Conservation (phyloP, 495 filamentous ascomycete species). For the Neurospora sp. region DNA sequence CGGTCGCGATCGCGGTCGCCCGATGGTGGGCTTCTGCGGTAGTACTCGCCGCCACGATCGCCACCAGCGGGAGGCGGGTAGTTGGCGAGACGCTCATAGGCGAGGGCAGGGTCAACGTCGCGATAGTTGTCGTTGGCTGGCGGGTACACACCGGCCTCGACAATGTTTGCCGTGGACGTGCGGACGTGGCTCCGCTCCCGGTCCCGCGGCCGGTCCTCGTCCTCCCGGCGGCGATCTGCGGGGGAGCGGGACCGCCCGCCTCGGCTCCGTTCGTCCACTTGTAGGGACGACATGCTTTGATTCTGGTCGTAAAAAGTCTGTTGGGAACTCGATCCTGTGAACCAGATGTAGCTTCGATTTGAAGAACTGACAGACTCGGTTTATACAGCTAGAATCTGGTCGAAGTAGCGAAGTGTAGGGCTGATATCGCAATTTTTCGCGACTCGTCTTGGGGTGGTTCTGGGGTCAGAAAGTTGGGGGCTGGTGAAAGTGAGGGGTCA, state of each 20-base stretch:
- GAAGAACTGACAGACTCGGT: neutral
- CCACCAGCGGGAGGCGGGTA: constrained; percentile 23
- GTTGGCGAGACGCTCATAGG: constrained; percentile 23
- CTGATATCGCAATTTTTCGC: neutral
- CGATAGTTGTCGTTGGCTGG: constrained; percentile 26
- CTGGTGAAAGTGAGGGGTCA: neutral
- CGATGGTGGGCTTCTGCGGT: constrained; percentile 4
- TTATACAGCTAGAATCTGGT: neutral
- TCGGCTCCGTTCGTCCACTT: constrained; percentile 48
- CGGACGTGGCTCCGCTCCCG: constrained; percentile 35
- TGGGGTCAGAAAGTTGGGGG: neutral
- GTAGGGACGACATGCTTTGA: constrained; percentile 32
- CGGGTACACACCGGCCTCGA: constrained; percentile 40
- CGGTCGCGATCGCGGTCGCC: constrained; percentile 15
- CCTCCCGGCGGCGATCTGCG: constrained; percentile 27
- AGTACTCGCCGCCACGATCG: constrained; percentile 16
- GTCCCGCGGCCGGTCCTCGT: constrained; percentile 11
- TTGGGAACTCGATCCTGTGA: neutral
- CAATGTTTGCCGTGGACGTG: constrained; percentile 19
- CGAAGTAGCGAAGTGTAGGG: neutral
- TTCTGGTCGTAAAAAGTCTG: neutral
- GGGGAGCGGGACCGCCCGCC: constrained; percentile 53
- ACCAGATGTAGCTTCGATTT: neutral
- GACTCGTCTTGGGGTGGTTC: neutral
- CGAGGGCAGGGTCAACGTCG: constrained; percentile 19